Conservation (phyloP, 257 asterid genomes). For the Coffea canephora region DNA sequence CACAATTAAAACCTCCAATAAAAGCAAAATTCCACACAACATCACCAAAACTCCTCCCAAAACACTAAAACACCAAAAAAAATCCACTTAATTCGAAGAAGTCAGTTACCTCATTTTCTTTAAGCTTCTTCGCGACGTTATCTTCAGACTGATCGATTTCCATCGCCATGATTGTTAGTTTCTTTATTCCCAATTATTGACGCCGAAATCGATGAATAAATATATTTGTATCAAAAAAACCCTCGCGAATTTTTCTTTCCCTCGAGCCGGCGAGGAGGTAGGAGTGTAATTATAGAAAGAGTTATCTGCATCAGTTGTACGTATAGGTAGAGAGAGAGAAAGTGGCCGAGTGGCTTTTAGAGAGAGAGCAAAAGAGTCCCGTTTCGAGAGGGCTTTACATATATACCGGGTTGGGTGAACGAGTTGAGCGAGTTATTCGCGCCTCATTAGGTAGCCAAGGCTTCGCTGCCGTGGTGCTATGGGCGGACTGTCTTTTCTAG, state of each 20-base stretch:
- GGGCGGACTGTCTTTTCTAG: too few species aligned
- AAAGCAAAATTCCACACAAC: background rate
- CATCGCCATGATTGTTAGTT: conserved; percentile 19
- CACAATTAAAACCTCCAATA: background rate
- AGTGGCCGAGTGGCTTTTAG: background rate
- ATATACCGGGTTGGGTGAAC: too few species aligned
- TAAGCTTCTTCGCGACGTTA: conserved; percentile 17
- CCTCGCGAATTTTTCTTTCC: background rate
- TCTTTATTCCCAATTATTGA: background rate
- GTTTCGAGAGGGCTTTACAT: background rate
- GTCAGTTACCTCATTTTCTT: conserved; percentile 18
- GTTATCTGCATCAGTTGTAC: background rate
- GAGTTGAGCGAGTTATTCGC: background rate
- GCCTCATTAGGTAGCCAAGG: background rate
- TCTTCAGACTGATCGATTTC: conserved; percentile 13
- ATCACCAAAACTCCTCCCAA: background rate
- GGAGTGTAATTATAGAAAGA: background rate
- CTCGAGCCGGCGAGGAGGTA: background rate
- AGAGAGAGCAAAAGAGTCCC: background rate
- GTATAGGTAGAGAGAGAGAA: background rate
- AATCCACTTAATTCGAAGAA: background rate
- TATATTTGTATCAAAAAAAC: background rate
- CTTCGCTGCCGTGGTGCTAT: too few species aligned
- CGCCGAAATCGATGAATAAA: background rate
- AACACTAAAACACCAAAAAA: background rate